These are phyloP conservation scores for Gyrodon lividus DNA, from an alignment of 768 basidiomycete species.

Conservation along the genomic window DNA sequence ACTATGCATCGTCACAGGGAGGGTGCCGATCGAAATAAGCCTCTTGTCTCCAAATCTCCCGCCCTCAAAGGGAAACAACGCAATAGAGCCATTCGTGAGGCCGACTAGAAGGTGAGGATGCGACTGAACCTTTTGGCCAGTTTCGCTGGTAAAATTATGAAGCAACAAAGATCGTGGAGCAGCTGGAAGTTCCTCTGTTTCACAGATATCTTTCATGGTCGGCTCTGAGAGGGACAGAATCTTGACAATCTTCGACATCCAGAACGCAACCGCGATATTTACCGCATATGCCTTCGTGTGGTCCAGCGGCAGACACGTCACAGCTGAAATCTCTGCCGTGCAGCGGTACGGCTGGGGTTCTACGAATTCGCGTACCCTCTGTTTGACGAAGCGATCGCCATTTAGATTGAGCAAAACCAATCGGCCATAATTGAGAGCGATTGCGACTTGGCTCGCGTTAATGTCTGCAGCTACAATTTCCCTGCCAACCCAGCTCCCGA, in stretches of 20 bases:
- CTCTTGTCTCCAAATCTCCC: slow-evolving; percentile 48
- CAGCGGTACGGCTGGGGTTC: slow-evolving; percentile 17
- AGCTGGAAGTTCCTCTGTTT: slow-evolving; percentile 37
- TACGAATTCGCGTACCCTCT: slow-evolving; percentile 23
- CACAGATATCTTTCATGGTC: slow-evolving; percentile 23
- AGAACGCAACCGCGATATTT: slow-evolving; percentile 67
- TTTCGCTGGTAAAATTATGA: slow-evolving; percentile 55
- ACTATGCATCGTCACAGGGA: slow-evolving; percentile 61
- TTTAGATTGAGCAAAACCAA: slow-evolving; percentile 51
- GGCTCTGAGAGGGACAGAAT: slow-evolving; percentile 43
- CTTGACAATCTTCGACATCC: slow-evolving; percentile 65
- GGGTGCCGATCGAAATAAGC: slow-evolving; percentile 59
- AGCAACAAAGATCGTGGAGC: slow-evolving; percentile 47
- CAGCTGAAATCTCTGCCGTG: slow-evolving; percentile 60
- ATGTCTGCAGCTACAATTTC: slow-evolving; percentile 69
- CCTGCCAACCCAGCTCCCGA: slow-evolving; percentile 25
- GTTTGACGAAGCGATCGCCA: slow-evolving; percentile 36
- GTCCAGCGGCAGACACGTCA: slow-evolving; percentile 63
- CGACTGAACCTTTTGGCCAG: slow-evolving; percentile 32
- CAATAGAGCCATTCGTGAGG: slow-evolving; percentile 71
- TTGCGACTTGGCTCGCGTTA: slow-evolving; percentile 64
- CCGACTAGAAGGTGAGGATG: slow-evolving; percentile 68
- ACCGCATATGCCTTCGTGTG: slow-evolving; percentile 43
- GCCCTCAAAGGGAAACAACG: slow-evolving; percentile 50
- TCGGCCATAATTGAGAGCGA: slow-evolving; percentile 56